Evolutionary conservation across 345 rosid genomes (phyloP), one percentile per base, ranked within the genome.

Genomic region (Melaleuca quinquenervia): DNA sequence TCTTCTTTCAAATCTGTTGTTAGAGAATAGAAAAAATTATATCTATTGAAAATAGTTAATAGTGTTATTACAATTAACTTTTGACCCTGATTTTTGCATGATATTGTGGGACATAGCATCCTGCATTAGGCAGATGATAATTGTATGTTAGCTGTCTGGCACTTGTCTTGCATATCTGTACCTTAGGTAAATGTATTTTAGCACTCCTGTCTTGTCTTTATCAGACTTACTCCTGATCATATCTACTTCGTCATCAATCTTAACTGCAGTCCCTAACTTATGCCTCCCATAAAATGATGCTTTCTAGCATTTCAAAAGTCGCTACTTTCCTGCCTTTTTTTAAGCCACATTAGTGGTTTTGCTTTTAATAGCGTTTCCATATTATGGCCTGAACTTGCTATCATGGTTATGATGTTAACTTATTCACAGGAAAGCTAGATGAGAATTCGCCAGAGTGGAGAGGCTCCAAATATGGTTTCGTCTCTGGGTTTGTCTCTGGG

Each of bases 401-500:
- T 41, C 26, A 6, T 20, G 82, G 87, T 14, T 41, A 13, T 85
- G 82, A 26, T 78, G 22, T 76, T 82, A 50, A 49, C 48, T 80
- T 74, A 50, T 22, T 90, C 53, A 83, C 95, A 95, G 99, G 90
- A 91, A 83, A 56, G 56, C 85, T 85, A 86, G 84, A 56, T 48
- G 91, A 90, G 90, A 92, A 90, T 85, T 85, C 96, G 83, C 90
- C 88, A 1, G 95, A 96, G 29, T 97, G 99, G 99, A 96, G 99
- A 98, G 99, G 99, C 54, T 89, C 84, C 76, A 94, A 94, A 85
- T 87, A 75, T 32, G 99, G 99, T 52, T 97, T 97, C 91, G 92
- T 96, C 86, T 94, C n/a, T n/a, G n/a, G n/a, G n/a, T n/a, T n/a
- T n/a, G n/a, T n/a, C n/a, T n/a, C 96, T 1, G 99, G 99, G 49